Percentiles rank a stretch among this genome's conserved stretches.
These are phyloP conservation scores for Cylindricascospora bacillispora DNA, from an alignment of 1,139 yeast species.

Conservation along the genomic window DNA sequence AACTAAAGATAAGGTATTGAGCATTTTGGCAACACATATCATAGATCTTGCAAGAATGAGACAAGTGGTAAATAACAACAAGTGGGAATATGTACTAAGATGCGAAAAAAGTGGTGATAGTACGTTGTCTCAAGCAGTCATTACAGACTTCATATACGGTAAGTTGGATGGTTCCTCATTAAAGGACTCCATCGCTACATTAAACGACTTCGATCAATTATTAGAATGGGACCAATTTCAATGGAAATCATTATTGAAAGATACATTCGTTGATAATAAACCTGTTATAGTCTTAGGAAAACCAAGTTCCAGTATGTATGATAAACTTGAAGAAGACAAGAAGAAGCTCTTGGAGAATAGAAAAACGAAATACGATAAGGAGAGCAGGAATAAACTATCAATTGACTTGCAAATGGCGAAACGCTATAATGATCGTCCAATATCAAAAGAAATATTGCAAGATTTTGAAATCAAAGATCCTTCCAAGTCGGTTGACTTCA, in stretches of 20 bases:
- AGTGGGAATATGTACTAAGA: constrained; percentile 46
- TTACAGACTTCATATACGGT: constrained; percentile 74
- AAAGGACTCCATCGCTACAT: constrained; percentile 38
- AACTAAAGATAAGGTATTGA: constrained; percentile 40
- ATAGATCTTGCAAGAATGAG: constrained; percentile 55
- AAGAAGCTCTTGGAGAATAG: constrained; percentile 39
- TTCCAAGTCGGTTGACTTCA: constrained; percentile 51
- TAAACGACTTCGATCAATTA: constrained; percentile 50
- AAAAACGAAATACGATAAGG: constrained; percentile 40
- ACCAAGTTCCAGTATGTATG: constrained; percentile 60
- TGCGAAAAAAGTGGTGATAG: constrained; percentile 54
- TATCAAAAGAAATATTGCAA: constrained; percentile 55
- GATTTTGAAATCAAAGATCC: constrained; percentile 66
- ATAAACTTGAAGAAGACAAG: constrained; percentile 37
- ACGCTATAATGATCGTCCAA: constrained; percentile 52
- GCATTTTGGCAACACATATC: constrained; percentile 40
- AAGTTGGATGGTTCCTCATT: constrained; percentile 44
- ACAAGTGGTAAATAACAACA: constrained; percentile 55
- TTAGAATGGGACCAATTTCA: constrained; percentile 47
- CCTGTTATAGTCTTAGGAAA: constrained; percentile 61
- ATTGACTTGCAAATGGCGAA: constrained; percentile 49
- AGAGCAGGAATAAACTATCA: constrained; percentile 45
- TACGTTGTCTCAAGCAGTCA: constrained; percentile 52
- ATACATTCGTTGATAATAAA: constrained; percentile 49
- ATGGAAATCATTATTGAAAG: constrained; percentile 50